These are phyloP conservation scores for Phymatotrichopsis omnivora DNA, from an alignment of 2,329 filamentous ascomycete species.

Conservation along the genomic window DNA sequence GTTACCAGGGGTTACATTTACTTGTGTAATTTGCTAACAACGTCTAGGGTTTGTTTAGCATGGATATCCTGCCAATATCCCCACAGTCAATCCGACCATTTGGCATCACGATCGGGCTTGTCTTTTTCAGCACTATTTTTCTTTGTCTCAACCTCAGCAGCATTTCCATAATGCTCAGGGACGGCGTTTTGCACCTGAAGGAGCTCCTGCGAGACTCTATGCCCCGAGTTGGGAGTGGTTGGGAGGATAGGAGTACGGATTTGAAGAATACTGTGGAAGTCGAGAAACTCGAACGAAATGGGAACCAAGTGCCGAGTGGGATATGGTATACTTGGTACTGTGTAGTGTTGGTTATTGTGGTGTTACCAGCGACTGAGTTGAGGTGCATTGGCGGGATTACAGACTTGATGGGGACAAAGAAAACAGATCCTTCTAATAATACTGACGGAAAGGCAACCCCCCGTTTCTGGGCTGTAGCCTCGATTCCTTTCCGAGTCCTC, in stretches of 20 bases:
- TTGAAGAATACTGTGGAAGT: constrained; percentile 8
- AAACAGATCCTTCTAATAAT: too few species aligned
- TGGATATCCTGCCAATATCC: constrained; percentile 3
- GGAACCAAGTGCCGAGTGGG: constrained; percentile 1
- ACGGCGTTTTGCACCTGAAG: too few species aligned
- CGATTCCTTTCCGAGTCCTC: constrained; percentile 5
- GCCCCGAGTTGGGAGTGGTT: constrained; percentile 1
- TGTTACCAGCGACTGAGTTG: constrained; percentile 6
- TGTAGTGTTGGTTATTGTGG: constrained; percentile 6
- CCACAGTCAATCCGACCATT: constrained; percentile 6
- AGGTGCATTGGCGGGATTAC: constrained; percentile 7
- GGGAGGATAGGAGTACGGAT: constrained; percentile 4
- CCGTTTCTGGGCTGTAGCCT: constrained; percentile 7
- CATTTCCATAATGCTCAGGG: too few species aligned
- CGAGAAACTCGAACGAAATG: constrained; percentile 4
- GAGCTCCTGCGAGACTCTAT: constrained; percentile 14
- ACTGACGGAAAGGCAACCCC: too few species aligned
- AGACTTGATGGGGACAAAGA: constrained; percentile 3
- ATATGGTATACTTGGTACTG: constrained; percentile 15
- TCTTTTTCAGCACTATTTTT: background rate
- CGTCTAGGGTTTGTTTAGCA: constrained; percentile 3
- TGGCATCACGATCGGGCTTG: constrained; percentile 8
- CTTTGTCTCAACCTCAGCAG: constrained; percentile 12
- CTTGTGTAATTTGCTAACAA: too few species aligned
- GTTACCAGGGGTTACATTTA: too few species aligned